Conservation (phyloP, 257 asterid genomes). For the Forsythia suspensa region DNA sequence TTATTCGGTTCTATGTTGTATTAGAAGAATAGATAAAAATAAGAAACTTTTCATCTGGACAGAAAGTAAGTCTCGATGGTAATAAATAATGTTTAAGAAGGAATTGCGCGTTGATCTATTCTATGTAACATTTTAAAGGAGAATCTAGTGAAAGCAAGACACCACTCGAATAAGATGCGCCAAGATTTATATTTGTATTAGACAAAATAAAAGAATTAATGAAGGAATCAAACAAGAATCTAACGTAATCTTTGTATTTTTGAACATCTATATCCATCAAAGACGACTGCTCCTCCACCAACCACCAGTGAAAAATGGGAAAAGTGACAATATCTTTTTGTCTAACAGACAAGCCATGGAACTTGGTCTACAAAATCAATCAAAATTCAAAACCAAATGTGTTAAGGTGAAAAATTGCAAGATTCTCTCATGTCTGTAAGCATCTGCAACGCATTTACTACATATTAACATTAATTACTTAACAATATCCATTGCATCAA, state of each 20-base stretch:
- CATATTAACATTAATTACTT: no score
- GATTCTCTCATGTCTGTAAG: not conserved
- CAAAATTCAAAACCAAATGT: not conserved
- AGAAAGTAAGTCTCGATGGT: no score
- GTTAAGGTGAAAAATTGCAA: not conserved
- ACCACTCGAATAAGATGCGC: not conserved
- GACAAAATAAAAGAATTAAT: not conserved
- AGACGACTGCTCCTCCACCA: not conserved
- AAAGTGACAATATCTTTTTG: slow-evolving; percentile 11
- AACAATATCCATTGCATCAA: no score
- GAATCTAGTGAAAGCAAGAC: no score
- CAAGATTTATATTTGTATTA: not conserved
- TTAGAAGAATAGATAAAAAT: no score
- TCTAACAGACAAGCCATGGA: not conserved
- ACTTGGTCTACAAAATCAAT: not conserved
- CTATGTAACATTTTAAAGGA: no score
- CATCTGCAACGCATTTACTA: not conserved
- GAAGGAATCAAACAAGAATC: slow-evolving; percentile 28
- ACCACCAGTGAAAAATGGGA: slow-evolving; percentile 6
- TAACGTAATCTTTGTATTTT: slow-evolving; percentile 18
- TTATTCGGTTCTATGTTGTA: no score
- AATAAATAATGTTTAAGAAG: no score
- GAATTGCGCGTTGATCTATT: not conserved
- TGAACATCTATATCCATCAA: not conserved
- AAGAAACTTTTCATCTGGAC: no score